Evolutionary conservation across 2,329 filamentous ascomycete species (phyloP), one percentile per base, ranked within the genome.

Genomic region (Ascochyta lentis): DNA sequence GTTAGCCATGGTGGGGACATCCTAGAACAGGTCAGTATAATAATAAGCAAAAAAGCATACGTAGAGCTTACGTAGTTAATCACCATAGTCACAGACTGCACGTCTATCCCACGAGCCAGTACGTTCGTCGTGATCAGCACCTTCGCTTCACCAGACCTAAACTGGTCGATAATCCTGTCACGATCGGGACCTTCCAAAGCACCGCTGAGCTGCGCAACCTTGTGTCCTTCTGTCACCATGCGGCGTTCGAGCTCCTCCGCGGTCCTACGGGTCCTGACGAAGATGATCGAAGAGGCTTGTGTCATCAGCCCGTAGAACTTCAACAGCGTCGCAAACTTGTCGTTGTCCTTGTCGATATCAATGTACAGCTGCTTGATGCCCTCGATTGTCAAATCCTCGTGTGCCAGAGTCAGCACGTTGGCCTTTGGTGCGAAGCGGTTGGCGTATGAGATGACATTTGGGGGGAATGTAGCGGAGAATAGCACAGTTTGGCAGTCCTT

Each of bases 361-460:
- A 99, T 91, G 74, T 96, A 99, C 79, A 99, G 91, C 73, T 99
- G 95, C 64, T 94, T 96, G 74, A 99, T 99, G 22, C 95, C 95
- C 75, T 95, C 92, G 58, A 99, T 94, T 0, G 94, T 98, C 68
- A 98, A 86, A 72, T 99, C 92, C 67, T 96, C 90, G 58, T 93
- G 90, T 69, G 91, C 88, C 48, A 99, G 83, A 41, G 91, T 95
- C 72, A 99, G 89, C 65, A 90, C 84, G 77, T 96, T 94, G 46
- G 95, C 89, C 40, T 88, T 86, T 1, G 93, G 92, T 5, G 94
- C 92, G 73, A 96, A 99, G 61, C 86, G 86, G 63, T 86, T 80
- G 15, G 95, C 94, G 70, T 96, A 99, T 62, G 83, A 81, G 76
- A 94, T 86, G 56, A 99, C 95, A 55, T 92, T 86, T 2, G 90